Evolutionary conservation across 2,329 filamentous ascomycete genomes (phyloP).

Genomic region (Cytospora chrysosperma): DNA sequence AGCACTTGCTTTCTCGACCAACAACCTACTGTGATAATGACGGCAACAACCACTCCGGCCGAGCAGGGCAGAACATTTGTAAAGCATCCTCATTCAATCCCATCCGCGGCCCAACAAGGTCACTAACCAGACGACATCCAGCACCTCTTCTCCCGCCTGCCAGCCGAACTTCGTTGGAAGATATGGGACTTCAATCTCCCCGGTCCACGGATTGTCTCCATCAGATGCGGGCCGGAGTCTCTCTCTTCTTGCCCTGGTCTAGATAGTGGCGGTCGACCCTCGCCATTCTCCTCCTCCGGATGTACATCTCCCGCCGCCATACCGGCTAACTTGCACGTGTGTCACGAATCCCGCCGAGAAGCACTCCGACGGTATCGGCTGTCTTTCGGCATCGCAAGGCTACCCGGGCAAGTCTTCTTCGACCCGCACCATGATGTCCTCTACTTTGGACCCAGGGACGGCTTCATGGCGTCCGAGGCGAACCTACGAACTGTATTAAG

Average conservation of each 20-base stretch:
- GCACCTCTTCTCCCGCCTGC: conserved; percentile 44
- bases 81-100: conserved; percentile 1
- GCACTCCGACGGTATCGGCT: conserved; percentile 41
- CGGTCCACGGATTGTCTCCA: conserved; percentile 42
- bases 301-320: conserved; percentile 43
- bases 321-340: conserved; percentile 46
- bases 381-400: conserved; percentile 43
- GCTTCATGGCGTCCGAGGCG: conserved; percentile 45
- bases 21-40: background rate
- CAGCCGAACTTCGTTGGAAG: conserved; percentile 46
- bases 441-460: conserved; percentile 46
- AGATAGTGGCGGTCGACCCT: background rate
- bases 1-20: conserved; percentile 1
- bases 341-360: conserved; percentile 46
- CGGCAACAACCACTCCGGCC: background rate
- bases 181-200: conserved; percentile 49
- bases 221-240: conserved; percentile 40
- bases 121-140: conserved; percentile 27
- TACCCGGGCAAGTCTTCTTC: conserved; percentile 43
- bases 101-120: background rate
- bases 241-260: conserved; percentile 2
- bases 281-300: conserved; percentile 30
- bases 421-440: conserved; percentile 43
- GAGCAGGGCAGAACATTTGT: conserved; percentile 16
- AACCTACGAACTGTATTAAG: conserved; percentile 46